A percentile compares a stretch with the other conserved stretches of the same genome.
These are phyloP conservation scores for Eragrostis curvula DNA, from an alignment of 176 grass and related monocot genomes.

Conservation along the genomic window DNA sequence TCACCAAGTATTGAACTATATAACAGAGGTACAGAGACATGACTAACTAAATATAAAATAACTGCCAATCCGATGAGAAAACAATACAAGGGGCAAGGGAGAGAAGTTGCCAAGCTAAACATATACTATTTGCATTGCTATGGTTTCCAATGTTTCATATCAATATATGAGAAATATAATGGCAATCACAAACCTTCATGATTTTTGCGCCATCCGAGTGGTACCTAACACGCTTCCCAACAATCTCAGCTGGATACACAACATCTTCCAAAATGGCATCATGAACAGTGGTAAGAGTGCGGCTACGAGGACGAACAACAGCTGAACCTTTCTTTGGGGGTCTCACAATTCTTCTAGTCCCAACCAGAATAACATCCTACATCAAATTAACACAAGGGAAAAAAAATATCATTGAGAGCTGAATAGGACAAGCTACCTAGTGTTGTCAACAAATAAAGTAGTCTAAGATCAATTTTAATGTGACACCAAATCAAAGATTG, in stretches of 20 bases:
- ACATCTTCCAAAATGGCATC: slow-evolving; percentile 76
- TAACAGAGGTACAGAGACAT: background rate
- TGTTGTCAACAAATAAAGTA: background rate
- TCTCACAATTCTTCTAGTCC: slow-evolving; percentile 73
- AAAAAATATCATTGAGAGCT: slow-evolving; percentile 14
- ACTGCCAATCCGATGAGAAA: background rate
- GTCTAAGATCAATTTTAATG: slow-evolving; percentile 11
- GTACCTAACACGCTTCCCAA: slow-evolving; percentile 69
- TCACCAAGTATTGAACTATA: background rate
- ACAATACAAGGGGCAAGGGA: background rate
- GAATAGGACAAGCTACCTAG: too few species aligned
- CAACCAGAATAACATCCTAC: slow-evolving; percentile 71
- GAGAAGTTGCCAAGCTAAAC: background rate
- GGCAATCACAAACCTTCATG: slow-evolving; percentile 42
- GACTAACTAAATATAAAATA: background rate
- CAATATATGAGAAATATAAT: background rate
- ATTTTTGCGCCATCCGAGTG: slow-evolving; percentile 53
- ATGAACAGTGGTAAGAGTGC: slow-evolving; percentile 68
- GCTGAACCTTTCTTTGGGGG: slow-evolving; percentile 80
- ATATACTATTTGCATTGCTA: background rate
- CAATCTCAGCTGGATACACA: slow-evolving; percentile 75
- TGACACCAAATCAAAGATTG: background rate
- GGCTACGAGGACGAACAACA: slow-evolving; percentile 66
- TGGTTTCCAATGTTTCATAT: background rate
- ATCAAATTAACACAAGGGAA: slow-evolving; percentile 2